Percentiles rank a stretch among this genome's conserved stretches.
phyloP scores from a whole-genome alignment of 805 yeast species.

The Wickerhamiella parazyma region DNA sequence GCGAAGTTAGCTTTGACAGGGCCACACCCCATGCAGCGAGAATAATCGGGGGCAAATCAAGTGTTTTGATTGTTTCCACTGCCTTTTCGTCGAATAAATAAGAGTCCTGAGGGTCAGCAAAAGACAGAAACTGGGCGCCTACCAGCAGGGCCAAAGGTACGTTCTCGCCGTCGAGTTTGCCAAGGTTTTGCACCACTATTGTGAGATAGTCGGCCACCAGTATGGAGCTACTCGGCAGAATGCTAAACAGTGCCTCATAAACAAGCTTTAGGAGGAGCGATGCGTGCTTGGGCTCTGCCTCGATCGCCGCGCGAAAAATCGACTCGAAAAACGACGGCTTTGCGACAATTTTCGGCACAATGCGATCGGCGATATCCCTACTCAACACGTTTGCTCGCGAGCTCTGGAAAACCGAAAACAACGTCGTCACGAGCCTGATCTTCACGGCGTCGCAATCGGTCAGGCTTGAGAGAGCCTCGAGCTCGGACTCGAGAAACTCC shows the following conservation, averaged over 20 bases:
- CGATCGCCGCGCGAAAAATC: conserved; percentile 11
- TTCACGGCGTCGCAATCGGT: background rate
- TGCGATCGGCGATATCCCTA: conserved; percentile 9
- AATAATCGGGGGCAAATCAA: background rate
- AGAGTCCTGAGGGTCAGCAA: conserved; percentile 10
- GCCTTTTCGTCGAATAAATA: conserved; percentile 6
- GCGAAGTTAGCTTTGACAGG: conserved; percentile 14
- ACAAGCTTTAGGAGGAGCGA: conserved; percentile 16
- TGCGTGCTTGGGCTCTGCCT: conserved; percentile 1
- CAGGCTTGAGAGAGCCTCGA: conserved; percentile 9
- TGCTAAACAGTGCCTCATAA: conserved; percentile 16
- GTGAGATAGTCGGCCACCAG: conserved; percentile 15
- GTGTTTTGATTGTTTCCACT: background rate
- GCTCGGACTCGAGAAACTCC: conserved; percentile 11
- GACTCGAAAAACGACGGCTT: conserved; percentile 13
- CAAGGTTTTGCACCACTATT: background rate
- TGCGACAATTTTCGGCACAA: conserved; percentile 11
- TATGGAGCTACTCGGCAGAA: conserved; percentile 15
- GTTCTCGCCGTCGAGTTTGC: background rate
- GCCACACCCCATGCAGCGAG: conserved; percentile 20
- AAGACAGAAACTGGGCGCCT: conserved; percentile 21
- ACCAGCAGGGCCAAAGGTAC: conserved; percentile 14
- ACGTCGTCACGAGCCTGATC: conserved; percentile 5
- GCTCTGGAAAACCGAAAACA: conserved; percentile 4
- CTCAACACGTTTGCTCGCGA: background rate